Evolutionary conservation across 768 basidiomycete species (phyloP).

Genomic region (Suillus variegatus): DNA sequence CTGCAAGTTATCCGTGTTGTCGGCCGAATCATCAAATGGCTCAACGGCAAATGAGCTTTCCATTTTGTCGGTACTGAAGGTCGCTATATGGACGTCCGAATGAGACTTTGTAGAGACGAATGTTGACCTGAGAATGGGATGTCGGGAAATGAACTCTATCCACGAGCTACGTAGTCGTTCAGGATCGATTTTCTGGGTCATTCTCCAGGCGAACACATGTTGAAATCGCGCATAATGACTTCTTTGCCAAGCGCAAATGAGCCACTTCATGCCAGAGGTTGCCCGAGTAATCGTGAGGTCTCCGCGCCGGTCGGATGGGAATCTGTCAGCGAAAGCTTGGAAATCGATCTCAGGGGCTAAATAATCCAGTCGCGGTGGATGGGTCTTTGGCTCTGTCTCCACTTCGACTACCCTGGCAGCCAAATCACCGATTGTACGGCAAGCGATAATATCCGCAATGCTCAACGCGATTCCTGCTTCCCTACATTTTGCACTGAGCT

Average conservation of each 20-base stretch:
- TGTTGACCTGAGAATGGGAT: conserved; percentile 45
- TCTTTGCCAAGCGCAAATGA: conserved; percentile 45
- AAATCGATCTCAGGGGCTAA: conserved; percentile 16
- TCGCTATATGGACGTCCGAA: conserved; percentile 24
- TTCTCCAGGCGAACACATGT: conserved; percentile 42
- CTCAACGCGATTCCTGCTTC: conserved; percentile 34
- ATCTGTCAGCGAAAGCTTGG: conserved; percentile 15
- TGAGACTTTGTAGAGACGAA: conserved; percentile 29
- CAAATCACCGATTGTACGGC: conserved; percentile 36
- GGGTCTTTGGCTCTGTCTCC: neutral
- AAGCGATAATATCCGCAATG: conserved; percentile 43
- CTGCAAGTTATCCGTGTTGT: conserved; percentile 8
- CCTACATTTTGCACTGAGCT: conserved; percentile 41
- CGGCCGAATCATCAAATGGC: conserved; percentile 9
- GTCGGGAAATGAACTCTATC: conserved; percentile 35
- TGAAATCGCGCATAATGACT: conserved; percentile 44
- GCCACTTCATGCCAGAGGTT: conserved; percentile 37
- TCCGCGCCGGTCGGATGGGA: conserved; percentile 15
- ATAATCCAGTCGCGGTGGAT: neutral
- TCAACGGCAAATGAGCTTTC: conserved; percentile 10
- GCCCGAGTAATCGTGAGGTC: conserved; percentile 22
- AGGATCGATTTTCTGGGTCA: conserved; percentile 31
- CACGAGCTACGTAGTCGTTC: conserved; percentile 36
- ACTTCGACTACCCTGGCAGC: conserved; percentile 12
- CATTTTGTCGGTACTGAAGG: conserved; percentile 23